Base-by-base conservation (phyloP, 805 yeast genomes). In the Lipomyces mesembrius region DNA sequence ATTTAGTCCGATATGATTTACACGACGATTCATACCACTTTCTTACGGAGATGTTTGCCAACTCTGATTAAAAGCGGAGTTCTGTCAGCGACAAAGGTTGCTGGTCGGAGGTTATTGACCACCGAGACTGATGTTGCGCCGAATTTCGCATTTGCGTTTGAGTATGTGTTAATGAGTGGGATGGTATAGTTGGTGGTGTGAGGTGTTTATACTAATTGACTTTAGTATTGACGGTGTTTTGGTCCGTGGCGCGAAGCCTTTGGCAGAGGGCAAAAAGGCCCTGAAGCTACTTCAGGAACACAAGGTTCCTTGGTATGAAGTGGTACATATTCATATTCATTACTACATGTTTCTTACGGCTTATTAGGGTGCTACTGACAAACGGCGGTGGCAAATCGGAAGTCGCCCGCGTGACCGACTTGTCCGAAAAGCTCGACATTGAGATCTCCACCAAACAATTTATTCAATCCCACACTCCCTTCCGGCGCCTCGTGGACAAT, bases 371-470 rank as follows among this genome's bases (percentile, higher is more conserved):
- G n/a, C 75, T 93, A 54, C 81, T 93, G 75, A 92, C 97, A 7
- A 92, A 93, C 76, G 97, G 98, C 22, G 97, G 97, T 6, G 97
- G 98, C 1, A 83, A 83, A 39, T 78, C 84, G 12, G 98, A 92
- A 74, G 67, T 74, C 4, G 83, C 81, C n/a, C 80, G 97, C 56
- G 86, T 87, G 1, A 79, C 80, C 1, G 83, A 82, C 43, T 76
- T 91, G 2, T 82, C 86, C 1, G 73, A 79, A 8, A 77, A 77
- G 46, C 77, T 89, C 62, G 82, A 79, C 7, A 79, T 81, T 1
- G 73, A 75, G 1, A 77, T 89, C n/a, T 78, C 83, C 35, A 83
- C 86, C 2, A 77, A 81, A 56, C 97, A 92, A 74, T 80, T 93
- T 56, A 87, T 93, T 20, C 96, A 90, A 77, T 87, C 94, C 52